Evolutionary conservation across 2,329 filamentous ascomycete species (phyloP).

Genomic region (Amauroascus niger): DNA sequence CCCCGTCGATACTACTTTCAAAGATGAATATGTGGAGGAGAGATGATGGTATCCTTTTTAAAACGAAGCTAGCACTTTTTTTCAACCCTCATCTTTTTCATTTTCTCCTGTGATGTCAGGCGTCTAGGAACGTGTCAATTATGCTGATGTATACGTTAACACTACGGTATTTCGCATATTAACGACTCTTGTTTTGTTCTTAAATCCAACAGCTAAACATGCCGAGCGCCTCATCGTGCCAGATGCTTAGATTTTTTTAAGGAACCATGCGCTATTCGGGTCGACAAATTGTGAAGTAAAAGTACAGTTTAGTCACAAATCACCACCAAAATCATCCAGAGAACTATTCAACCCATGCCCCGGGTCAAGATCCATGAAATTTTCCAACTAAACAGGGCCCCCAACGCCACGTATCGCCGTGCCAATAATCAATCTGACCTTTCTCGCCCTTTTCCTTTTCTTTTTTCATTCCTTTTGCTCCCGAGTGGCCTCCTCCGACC

Average conservation of each 20-base stretch:
- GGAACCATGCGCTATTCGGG: too few relatives aligned
- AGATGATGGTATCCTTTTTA: neutral
- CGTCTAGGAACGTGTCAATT: neutral
- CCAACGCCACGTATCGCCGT: too few relatives aligned
- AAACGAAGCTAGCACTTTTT: neutral
- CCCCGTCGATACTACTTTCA: neutral
- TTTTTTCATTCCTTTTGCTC: conserved; percentile 15
- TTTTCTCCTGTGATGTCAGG: neutral
- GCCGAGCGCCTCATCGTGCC: too few relatives aligned
- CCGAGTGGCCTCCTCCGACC: conserved; percentile 31
- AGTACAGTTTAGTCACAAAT: too few relatives aligned
- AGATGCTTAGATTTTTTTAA: too few relatives aligned
- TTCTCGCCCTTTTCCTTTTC: neutral
- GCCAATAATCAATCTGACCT: too few relatives aligned
- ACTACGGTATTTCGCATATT: neutral
- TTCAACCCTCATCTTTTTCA: neutral
- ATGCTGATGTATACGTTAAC: conserved; percentile 1
- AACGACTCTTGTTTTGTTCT: neutral
- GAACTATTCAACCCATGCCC: too few relatives aligned
- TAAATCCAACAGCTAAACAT: neutral
- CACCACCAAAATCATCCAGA: too few relatives aligned
- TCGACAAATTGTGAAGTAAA: too few relatives aligned
- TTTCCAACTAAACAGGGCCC: neutral
- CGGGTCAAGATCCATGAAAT: too few relatives aligned
- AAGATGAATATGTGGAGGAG: conserved; percentile 3